These are phyloP conservation scores for Phymatotrichopsis omnivora DNA, from an alignment of 2,329 filamentous ascomycete genomes.

Conservation along the genomic window DNA sequence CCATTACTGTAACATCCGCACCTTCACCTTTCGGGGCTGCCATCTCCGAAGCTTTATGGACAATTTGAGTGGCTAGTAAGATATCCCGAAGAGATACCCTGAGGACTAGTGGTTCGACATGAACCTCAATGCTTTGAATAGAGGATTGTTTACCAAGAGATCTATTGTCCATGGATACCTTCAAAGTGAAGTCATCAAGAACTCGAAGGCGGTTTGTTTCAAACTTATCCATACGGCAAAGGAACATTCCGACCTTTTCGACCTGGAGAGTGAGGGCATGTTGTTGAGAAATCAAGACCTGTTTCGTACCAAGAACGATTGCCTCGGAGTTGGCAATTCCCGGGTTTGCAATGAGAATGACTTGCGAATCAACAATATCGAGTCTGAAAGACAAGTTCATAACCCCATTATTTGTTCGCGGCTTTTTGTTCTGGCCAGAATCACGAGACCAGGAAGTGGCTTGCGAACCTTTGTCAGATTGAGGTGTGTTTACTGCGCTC, in stretches of 20 bases:
- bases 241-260: slow-evolving; percentile 91
- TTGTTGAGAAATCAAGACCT: slow-evolving; percentile 85
- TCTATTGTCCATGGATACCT: slow-evolving; percentile 72
- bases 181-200: slow-evolving; percentile 89
- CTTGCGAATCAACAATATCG: slow-evolving; percentile 90
- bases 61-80: slow-evolving; percentile 81
- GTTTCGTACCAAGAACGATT: slow-evolving; percentile 88
- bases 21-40: slow-evolving; percentile 45
- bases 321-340: slow-evolving; percentile 83
- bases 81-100: slow-evolving; percentile 90
- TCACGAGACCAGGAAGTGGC: not conserved
- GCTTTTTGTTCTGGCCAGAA: not conserved
- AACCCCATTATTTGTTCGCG: slow-evolving; percentile 31
- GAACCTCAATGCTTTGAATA: slow-evolving; percentile 68
- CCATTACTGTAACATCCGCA: slow-evolving; percentile 37
- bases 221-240: slow-evolving; percentile 97
- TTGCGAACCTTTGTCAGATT: slow-evolving; percentile 6
- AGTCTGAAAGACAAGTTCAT: slow-evolving; percentile 80
- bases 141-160: slow-evolving; percentile 50
- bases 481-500: not conserved
- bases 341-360: slow-evolving; percentile 93
- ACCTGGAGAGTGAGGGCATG: slow-evolving; percentile 90
- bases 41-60: slow-evolving; percentile 81
- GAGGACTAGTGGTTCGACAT: slow-evolving; percentile 83
- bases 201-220: slow-evolving; percentile 84